Conservation (phyloP, 257 asterid genomes). For the Solanum corneliomulleri region DNA sequence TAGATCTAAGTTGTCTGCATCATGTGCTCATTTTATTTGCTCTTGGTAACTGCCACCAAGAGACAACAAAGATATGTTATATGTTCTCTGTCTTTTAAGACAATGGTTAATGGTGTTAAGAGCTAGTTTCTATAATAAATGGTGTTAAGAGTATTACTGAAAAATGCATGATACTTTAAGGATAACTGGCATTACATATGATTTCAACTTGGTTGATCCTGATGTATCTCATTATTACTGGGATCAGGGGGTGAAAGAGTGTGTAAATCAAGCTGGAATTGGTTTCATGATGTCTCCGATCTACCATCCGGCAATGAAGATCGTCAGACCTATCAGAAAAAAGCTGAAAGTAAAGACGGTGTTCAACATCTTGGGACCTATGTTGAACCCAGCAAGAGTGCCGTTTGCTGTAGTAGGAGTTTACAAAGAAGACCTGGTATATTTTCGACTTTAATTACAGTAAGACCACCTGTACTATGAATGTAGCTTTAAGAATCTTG, state of each 20-base stretch:
- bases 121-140: background rate
- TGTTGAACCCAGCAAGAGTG: conserved; percentile 78
- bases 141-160: background rate
- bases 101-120: background rate
- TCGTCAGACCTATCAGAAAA: conserved; percentile 65
- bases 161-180: background rate
- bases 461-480: background rate
- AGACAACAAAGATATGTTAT: background rate
- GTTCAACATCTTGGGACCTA: conserved; percentile 70
- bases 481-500: background rate
- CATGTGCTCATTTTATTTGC: background rate
- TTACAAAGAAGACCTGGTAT: conserved; percentile 56
- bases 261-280: conserved; percentile 58
- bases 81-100: background rate
- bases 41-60: background rate
- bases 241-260: conserved; percentile 45
- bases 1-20: background rate
- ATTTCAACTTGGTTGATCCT: background rate
- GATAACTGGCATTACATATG: background rate
- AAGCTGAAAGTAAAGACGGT: conserved; percentile 65
- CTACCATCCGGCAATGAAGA: conserved; percentile 82
- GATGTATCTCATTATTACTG: background rate
- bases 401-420: conserved; percentile 80
- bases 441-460: background rate
- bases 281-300: conserved; percentile 89